phyloP scores from a whole-genome alignment of 495 filamentous ascomycete species.

The Aspergillus ellipticus region DNA sequence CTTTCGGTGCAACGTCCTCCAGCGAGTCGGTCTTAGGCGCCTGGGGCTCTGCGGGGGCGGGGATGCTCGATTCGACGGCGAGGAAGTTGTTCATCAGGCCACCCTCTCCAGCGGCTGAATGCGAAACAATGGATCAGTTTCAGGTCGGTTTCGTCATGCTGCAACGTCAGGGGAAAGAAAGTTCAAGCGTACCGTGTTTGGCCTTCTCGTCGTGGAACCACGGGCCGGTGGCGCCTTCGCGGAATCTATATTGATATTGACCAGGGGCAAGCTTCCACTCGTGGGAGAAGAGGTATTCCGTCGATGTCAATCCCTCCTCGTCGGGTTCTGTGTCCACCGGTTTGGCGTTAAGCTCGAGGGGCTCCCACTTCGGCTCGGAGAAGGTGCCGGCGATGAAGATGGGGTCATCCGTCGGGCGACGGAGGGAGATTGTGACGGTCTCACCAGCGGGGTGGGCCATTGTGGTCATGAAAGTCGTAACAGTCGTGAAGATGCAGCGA shows the following conservation, averaged over 20 bases:
- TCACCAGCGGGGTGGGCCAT: slow-evolving; percentile 22
- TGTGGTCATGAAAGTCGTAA: slow-evolving; percentile 24
- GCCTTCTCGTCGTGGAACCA: slow-evolving; percentile 58
- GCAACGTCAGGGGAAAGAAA: not conserved
- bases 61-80: slow-evolving; percentile 8
- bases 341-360: slow-evolving; percentile 53
- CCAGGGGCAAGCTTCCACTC: slow-evolving; percentile 24
- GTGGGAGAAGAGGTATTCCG: slow-evolving; percentile 18
- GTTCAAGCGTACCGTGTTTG: slow-evolving; percentile 12
- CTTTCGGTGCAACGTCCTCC: slow-evolving; percentile 14
- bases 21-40: too few relatives aligned
- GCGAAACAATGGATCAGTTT: not conserved
- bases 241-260: slow-evolving; percentile 67
- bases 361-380: slow-evolving; percentile 60
- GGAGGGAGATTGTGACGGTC: slow-evolving; percentile 54
- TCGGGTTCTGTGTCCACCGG: slow-evolving; percentile 44
- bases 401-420: slow-evolving; percentile 51
- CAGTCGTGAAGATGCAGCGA: slow-evolving; percentile 19
- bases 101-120: slow-evolving; percentile 8
- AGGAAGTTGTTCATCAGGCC: slow-evolving; percentile 16
- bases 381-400: slow-evolving; percentile 65
- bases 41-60: not conserved
- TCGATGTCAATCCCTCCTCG: slow-evolving; percentile 11
- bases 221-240: slow-evolving; percentile 58
- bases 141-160: not conserved